Evolutionary conservation across 768 basidiomycete genomes (phyloP).

Genomic region (Termitomyces sp.): DNA sequence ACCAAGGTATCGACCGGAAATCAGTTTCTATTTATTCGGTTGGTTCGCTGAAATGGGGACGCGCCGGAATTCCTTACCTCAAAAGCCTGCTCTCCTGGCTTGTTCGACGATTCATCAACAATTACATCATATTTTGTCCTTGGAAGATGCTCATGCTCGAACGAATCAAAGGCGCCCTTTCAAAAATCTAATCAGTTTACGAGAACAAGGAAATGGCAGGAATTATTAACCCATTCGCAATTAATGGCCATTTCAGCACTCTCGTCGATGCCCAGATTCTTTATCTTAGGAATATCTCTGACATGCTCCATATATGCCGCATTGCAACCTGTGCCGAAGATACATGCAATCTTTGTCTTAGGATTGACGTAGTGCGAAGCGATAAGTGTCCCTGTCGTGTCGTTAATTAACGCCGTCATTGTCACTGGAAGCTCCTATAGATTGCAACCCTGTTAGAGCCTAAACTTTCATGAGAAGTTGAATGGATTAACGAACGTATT

Average conservation of each 20-base stretch:
- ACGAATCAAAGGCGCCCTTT: constrained; percentile 96
- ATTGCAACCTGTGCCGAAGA: constrained; percentile 98
- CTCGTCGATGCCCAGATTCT: constrained; percentile 60
- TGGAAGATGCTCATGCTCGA: constrained; percentile 90
- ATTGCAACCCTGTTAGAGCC: background rate
- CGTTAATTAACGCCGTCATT: constrained; percentile 89
- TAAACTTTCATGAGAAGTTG: background rate
- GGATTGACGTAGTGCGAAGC: constrained; percentile 96
- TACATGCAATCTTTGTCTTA: constrained; percentile 86
- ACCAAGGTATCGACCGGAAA: constrained; percentile 92
- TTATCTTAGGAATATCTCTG: constrained; percentile 80
- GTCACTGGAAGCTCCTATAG: constrained; percentile 74
- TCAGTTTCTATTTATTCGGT: constrained; percentile 64
- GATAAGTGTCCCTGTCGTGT: constrained; percentile 96
- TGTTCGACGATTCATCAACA: constrained; percentile 94
- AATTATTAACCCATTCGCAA: constrained; percentile 79
- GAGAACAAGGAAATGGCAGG: background rate
- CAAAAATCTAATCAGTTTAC: background rate
- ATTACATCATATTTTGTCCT: constrained; percentile 90
- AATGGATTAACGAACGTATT: constrained; percentile 51
- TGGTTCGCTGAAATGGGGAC: background rate
- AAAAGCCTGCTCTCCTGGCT: constrained; percentile 92
- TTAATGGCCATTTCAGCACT: constrained; percentile 87
- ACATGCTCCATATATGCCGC: constrained; percentile 97
- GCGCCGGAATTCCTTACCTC: constrained; percentile 47